Percentiles rank a stretch among this genome's conserved stretches.
phyloP scores from a whole-genome alignment of 2,329 filamentous ascomycete genomes.

The Albophoma yamanashiensis region DNA sequence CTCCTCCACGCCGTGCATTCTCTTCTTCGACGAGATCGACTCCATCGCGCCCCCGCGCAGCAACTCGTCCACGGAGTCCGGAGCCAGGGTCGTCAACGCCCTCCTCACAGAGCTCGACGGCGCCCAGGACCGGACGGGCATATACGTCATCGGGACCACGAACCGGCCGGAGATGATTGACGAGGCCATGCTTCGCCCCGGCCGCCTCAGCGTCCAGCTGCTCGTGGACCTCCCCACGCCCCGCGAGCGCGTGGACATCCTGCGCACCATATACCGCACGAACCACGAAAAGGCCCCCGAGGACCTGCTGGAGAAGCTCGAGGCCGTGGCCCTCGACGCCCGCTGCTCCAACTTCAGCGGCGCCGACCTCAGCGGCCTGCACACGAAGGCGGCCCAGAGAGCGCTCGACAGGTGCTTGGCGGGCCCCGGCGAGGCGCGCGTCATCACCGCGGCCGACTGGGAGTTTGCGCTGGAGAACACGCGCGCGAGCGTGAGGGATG shows the following conservation, averaged over 20 bases:
- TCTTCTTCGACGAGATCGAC: conserved; percentile 98
- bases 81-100: conserved; percentile 85
- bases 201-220: conserved; percentile 76
- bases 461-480: conserved; percentile 37
- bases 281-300: conserved; percentile 22
- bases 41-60: conserved; percentile 81
- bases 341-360: conserved; percentile 70
- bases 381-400: conserved; percentile 39
- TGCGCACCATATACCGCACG: conserved; percentile 54
- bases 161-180: conserved; percentile 97
- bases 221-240: conserved; percentile 79
- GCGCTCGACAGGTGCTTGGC: conserved; percentile 30
- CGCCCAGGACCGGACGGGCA: conserved; percentile 65
- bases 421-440: conserved; percentile 12
- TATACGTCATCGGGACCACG: conserved; percentile 91
- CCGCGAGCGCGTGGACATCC: conserved; percentile 74
- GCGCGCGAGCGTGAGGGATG: conserved; percentile 37
- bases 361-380: conserved; percentile 44
- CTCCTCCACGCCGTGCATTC: conserved; percentile 79
- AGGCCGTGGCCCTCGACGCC: conserved; percentile 51
- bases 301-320: conserved; percentile 43
- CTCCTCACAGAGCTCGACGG: conserved; percentile 92
- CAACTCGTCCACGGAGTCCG: conserved; percentile 68
- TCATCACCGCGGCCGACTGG: conserved; percentile 35
- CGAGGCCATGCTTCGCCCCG: conserved; percentile 84